These are phyloP conservation scores for Exophiala calicioides DNA, from an alignment of 2,329 filamentous ascomycete genomes.

Conservation along the genomic window DNA sequence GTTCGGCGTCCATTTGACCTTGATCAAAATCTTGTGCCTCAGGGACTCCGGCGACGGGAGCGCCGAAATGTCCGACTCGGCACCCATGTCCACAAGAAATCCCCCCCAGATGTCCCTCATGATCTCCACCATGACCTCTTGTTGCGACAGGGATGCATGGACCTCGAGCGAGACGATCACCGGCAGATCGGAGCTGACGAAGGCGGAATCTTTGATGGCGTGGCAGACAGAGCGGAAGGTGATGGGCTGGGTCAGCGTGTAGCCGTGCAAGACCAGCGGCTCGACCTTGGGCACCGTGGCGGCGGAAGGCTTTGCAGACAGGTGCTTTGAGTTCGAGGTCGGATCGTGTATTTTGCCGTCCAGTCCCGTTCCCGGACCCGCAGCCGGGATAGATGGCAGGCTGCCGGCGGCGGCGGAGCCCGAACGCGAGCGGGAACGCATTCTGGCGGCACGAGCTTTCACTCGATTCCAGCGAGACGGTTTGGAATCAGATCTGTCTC, in stretches of 20 bases:
- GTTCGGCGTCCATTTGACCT: slow-evolving; percentile 68
- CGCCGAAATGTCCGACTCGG: slow-evolving; percentile 34
- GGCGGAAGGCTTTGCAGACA: slow-evolving; percentile 20
- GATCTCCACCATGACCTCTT: slow-evolving; percentile 88
- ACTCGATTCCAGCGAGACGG: slow-evolving; percentile 25
- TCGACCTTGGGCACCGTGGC: slow-evolving; percentile 51
- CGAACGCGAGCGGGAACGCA: slow-evolving; percentile 25
- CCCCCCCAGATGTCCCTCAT: slow-evolving; percentile 87
- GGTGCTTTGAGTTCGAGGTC: slow-evolving; percentile 6
- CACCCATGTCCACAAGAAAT: slow-evolving; percentile 65
- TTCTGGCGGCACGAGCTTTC: slow-evolving; percentile 28
- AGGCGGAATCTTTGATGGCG: slow-evolving; percentile 76
- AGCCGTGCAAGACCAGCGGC: slow-evolving; percentile 81
- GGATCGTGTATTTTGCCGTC: too few species aligned
- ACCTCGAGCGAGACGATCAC: slow-evolving; percentile 92
- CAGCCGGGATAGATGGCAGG: neutral
- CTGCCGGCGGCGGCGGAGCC: slow-evolving; percentile 4
- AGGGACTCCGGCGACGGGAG: slow-evolving; percentile 73
- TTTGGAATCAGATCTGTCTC: slow-evolving; percentile 20
- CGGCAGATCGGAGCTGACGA: slow-evolving; percentile 72
- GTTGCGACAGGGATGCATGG: slow-evolving; percentile 78
- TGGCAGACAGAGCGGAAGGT: slow-evolving; percentile 84
- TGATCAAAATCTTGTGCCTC: slow-evolving; percentile 77
- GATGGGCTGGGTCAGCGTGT: slow-evolving; percentile 82
- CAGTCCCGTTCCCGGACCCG: too few species aligned